A percentile compares a stretch with the other conserved stretches of the same genome.
Evolutionary conservation across 169 alveolate genomes (phyloP).

Genomic region (Cryptosporidium tyzzeri): DNA sequence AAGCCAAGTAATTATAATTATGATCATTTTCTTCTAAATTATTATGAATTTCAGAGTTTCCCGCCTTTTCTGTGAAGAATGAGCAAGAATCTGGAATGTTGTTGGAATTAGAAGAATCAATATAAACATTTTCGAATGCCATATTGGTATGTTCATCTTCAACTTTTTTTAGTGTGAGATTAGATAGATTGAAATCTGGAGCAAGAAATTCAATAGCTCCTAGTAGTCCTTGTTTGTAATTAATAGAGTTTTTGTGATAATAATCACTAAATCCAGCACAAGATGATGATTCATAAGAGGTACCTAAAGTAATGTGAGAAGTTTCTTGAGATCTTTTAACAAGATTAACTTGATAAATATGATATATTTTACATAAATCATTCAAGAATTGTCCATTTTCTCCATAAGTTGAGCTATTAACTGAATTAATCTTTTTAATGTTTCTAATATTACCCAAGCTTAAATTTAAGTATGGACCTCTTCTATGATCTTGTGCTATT

Average conservation of each 20-base stretch:
- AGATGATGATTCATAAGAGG: constrained; percentile 8
- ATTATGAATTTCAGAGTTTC: background rate
- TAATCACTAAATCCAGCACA: background rate
- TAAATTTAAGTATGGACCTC: constrained; percentile 56
- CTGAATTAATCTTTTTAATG: background rate
- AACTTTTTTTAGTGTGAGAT: background rate
- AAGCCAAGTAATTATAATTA: constrained; percentile 61
- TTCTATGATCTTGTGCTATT: constrained; percentile 40
- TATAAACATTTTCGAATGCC: background rate
- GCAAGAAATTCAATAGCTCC: background rate
- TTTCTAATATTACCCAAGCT: constrained; percentile 25
- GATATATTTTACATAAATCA: background rate
- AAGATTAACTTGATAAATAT: background rate
- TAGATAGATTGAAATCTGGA: background rate
- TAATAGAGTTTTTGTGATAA: background rate
- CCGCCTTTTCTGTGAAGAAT: background rate
- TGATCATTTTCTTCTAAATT: background rate
- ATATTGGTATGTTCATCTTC: background rate
- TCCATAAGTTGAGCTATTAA: background rate
- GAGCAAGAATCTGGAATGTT: background rate
- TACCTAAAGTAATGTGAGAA: background rate
- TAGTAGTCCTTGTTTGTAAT: background rate
- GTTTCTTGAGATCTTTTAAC: constrained; percentile 27
- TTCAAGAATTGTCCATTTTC: constrained; percentile 19
- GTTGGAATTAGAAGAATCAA: background rate